Evolutionary conservation across 2,329 filamentous ascomycete genomes (phyloP).

Genomic region (Plectosphaerella sp.): DNA sequence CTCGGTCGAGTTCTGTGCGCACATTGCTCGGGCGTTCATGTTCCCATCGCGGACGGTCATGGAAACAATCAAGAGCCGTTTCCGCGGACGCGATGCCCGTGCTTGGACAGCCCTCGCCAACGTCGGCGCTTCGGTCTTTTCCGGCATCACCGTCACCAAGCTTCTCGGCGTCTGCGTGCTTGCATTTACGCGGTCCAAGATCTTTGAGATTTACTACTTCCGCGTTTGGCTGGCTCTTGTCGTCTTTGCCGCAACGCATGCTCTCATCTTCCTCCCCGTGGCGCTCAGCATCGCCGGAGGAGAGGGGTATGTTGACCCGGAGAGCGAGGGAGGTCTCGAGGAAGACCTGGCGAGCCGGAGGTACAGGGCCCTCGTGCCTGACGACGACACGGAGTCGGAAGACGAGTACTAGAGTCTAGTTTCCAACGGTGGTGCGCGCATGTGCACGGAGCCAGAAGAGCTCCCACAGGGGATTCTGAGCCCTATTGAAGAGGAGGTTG

Average conservation of each 20-base stretch:
- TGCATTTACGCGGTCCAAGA: constrained; percentile 94
- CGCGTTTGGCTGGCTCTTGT: constrained; percentile 92
- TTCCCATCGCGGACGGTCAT: constrained; percentile 82
- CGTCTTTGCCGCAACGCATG: constrained; percentile 81
- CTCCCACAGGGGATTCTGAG: too few relatives aligned
- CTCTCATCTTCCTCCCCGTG: constrained; percentile 87
- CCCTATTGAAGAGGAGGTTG: background rate
- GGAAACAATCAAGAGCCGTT: constrained; percentile 72
- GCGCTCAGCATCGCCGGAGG: constrained; percentile 82
- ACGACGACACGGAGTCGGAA: constrained; percentile 65
- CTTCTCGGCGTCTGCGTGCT: constrained; percentile 86
- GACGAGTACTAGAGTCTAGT: constrained; percentile 43
- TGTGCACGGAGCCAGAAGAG: background rate
- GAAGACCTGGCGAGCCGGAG: constrained; percentile 79
- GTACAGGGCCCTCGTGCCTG: constrained; percentile 72
- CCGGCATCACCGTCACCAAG: constrained; percentile 94
- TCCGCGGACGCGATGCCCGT: constrained; percentile 77
- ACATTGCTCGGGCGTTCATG: constrained; percentile 92
- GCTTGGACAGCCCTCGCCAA: constrained; percentile 93
- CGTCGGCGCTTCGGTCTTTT: constrained; percentile 91
- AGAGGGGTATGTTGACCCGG: constrained; percentile 80
- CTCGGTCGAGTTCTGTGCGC: constrained; percentile 93
- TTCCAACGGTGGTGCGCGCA: background rate
- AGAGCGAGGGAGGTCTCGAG: constrained; percentile 82
- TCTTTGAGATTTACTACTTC: constrained; percentile 99